A percentile compares a stretch with the other conserved stretches of the same genome.
Conservation (phyloP, 805 yeast species). For the Ascoidea asiatica region DNA sequence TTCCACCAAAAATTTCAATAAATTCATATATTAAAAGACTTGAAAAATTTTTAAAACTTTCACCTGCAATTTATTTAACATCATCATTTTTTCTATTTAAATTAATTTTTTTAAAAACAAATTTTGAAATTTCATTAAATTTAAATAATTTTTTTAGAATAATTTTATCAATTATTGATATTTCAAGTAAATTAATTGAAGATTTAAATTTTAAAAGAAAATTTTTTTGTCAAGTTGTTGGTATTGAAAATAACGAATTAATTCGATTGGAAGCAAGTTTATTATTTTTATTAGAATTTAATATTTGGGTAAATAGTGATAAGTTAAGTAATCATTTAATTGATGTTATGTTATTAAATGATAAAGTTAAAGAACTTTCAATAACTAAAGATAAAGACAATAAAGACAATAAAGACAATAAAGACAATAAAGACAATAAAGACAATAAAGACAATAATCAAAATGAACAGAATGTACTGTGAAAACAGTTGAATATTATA, state of each 20-base stretch:
- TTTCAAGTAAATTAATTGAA: conserved; percentile 33
- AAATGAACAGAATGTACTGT: too few species aligned
- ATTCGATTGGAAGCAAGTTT: conserved; percentile 35
- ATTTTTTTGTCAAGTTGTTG: conserved; percentile 33
- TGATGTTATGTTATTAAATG: conserved; percentile 7
- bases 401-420: too few species aligned
- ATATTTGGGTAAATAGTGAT: conserved; percentile 27
- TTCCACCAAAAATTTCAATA: conserved; percentile 14
- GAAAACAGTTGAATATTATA: too few species aligned
- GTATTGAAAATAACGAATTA: conserved; percentile 29
- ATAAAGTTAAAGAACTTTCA: not conserved
- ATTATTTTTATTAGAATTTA: conserved; percentile 34
- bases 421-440: too few species aligned
- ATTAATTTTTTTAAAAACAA: conserved; percentile 9
- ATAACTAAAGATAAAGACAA: too few species aligned
- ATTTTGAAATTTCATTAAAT: conserved; percentile 21
- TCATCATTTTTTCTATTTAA: conserved; percentile 15
- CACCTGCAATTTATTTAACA: conserved; percentile 17
- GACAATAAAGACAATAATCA: too few species aligned
- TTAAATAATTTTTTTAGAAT: conserved; percentile 29
- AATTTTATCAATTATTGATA: conserved; percentile 28
- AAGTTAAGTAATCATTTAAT: conserved; percentile 19
- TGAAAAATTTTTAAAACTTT: conserved; percentile 16
- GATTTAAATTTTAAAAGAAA: conserved; percentile 30
- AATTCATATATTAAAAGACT: conserved; percentile 17